Base-by-base conservation (phyloP, 805 yeast genomes). In the Hanseniaspora clermontiae region DNA sequence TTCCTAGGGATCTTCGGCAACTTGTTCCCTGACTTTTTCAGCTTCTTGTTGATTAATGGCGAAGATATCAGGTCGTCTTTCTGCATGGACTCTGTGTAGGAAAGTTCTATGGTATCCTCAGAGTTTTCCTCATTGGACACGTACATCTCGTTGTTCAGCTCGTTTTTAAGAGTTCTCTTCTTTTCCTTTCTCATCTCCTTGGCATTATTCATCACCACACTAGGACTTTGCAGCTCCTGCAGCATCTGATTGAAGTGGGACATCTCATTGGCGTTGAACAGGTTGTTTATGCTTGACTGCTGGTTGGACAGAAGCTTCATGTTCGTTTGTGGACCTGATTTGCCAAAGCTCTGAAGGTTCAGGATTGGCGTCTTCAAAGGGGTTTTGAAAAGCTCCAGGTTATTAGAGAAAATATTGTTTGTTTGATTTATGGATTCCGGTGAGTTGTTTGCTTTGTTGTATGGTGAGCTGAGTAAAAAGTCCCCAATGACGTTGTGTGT, bases 391-490 rank as follows among this genome's bases (percentile, higher is more conserved):
- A 53, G 11, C 27, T 53, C 57, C 7, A 53, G 19, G n/a, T 45
- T 43, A 14, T 43, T 39, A 7, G 20, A 9, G 29, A 45, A 51
- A 10, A 20, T 27, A 10, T 36, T 36, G 36, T 27, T 37, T 7
- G 27, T 40, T 32, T 46, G 49, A 29, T 38, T 49, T n/a, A 38
- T 49, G 31, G 31, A 24, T n/a, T 24, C 31, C 27, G 31, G 31
- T 15, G 31, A 19, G 34, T 49, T 49, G 15, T 38, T 27, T 40
- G 29, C n/a, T 38, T 20, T 49, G 29, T 52, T 43, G 19, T 36
- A 52, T 5, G 57, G 57, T 2, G 50, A 43, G 15, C 57, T 53
- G 19, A 53, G 14, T 15, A 53, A 20, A 17, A 39, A 53, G n/a
- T 53, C 57, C 2, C 51, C 51, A 15, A 53, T 20, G 5, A 53